A percentile compares a stretch with the other conserved stretches of the same genome.
phyloP scores from a whole-genome alignment of 768 basidiomycete species.

The Suillus variegatus region DNA sequence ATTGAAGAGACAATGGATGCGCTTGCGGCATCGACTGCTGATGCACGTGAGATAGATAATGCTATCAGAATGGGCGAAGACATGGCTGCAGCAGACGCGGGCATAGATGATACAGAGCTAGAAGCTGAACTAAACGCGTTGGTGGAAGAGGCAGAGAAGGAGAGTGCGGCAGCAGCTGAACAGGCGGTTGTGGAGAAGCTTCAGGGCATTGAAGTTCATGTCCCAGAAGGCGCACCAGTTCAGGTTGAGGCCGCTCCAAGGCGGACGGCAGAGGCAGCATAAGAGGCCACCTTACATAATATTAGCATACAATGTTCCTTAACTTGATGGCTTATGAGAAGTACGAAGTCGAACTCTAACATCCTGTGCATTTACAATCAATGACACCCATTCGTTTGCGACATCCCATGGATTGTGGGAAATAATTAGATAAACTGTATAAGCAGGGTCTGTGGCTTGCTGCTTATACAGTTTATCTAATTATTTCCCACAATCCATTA shows the following conservation, averaged over 20 bases:
- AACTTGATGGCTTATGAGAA: neutral
- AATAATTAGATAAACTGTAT: no score
- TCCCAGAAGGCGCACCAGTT: slow-evolving; percentile 5
- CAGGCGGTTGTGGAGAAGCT: slow-evolving; percentile 23
- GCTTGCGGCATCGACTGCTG: slow-evolving; percentile 78
- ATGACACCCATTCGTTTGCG: slow-evolving; percentile 78
- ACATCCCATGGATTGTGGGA: no score
- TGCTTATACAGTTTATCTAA: slow-evolving; percentile 1
- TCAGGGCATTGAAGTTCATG: slow-evolving; percentile 18
- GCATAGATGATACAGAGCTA: slow-evolving; percentile 55
- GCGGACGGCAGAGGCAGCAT: slow-evolving; percentile 1
- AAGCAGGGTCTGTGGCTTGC: slow-evolving; percentile 2
- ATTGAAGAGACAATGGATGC: slow-evolving; percentile 89
- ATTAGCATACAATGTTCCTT: neutral
- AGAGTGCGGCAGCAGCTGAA: slow-evolving; percentile 37
- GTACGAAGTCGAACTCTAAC: no score
- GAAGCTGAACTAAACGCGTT: slow-evolving; percentile 68
- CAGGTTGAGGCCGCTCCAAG: neutral
- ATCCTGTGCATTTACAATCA: slow-evolving; percentile 26
- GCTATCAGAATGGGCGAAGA: slow-evolving; percentile 71
- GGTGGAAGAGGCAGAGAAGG: slow-evolving; percentile 44
- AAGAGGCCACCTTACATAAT: slow-evolving; percentile 2
- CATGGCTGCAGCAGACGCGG: slow-evolving; percentile 48
- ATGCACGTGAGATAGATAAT: slow-evolving; percentile 82
- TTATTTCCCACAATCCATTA: neutral